Evolutionary conservation across 31 red algal genomes (phyloP).

Genomic region (Odonthalia washingtoniensis): DNA sequence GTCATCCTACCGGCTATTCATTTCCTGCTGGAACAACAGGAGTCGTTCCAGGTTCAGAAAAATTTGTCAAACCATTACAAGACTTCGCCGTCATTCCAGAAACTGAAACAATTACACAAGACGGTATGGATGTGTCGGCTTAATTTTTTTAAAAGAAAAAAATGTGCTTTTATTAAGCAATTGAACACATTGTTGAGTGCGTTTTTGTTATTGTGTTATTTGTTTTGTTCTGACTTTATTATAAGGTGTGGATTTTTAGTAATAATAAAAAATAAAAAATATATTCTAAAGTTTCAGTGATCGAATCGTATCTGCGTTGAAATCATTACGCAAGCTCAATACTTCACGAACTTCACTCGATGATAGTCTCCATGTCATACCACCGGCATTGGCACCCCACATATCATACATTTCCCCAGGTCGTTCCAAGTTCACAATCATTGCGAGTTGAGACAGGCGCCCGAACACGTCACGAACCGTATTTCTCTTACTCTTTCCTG

Average conservation of each 20-base stretch:
- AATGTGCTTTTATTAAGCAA: too few relatives aligned
- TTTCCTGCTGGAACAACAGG: constrained; percentile 83
- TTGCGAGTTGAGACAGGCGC: constrained; percentile 83
- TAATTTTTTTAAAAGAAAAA: too few relatives aligned
- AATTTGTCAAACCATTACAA: constrained; percentile 57
- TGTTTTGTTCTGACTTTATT: too few relatives aligned
- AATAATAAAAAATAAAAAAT: too few relatives aligned
- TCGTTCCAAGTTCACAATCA: constrained; percentile 89
- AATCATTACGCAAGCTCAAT: constrained; percentile 65
- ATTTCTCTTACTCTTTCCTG: constrained; percentile 69
- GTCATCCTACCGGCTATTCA: constrained; percentile 82
- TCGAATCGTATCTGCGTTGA: constrained; percentile 69
- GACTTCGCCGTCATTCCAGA: constrained; percentile 74
- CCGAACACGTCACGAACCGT: constrained; percentile 91
- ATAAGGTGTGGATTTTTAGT: too few relatives aligned
- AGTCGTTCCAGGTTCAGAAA: constrained; percentile 69
- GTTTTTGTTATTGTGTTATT: too few relatives aligned
- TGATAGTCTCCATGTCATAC: constrained; percentile 83
- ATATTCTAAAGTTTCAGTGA: constrained; percentile 74
- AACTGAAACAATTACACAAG: constrained; percentile 49
- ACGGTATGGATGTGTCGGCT: constrained; percentile 80
- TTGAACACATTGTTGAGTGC: too few relatives aligned
- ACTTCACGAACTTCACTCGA: constrained; percentile 75
- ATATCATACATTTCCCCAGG: constrained; percentile 89
- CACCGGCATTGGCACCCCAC: constrained; percentile 92